Evolutionary conservation across 2,329 filamentous ascomycete genomes (phyloP).

Genomic region (Apiospora hydei): DNA sequence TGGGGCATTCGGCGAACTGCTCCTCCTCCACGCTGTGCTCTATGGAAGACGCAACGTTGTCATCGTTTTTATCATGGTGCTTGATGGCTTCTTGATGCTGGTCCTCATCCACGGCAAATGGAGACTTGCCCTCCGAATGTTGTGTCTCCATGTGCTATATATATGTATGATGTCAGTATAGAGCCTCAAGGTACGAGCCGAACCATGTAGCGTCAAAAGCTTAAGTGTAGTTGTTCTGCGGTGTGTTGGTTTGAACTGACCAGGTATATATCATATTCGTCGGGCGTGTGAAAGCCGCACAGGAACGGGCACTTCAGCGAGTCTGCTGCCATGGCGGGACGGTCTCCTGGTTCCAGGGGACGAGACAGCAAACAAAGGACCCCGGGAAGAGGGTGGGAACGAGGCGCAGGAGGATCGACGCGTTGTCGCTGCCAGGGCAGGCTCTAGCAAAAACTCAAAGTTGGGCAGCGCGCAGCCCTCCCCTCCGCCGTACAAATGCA

Average conservation of each 20-base stretch:
- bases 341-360: neutral
- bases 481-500: neutral
- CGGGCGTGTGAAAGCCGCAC: slow-evolving; percentile 44
- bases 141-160: slow-evolving; percentile 42
- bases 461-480: neutral
- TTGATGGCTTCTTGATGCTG: neutral
- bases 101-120: slow-evolving; percentile 34
- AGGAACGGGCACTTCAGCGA: slow-evolving; percentile 45
- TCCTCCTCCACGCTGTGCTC: slow-evolving; percentile 39
- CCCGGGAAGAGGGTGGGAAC: neutral
- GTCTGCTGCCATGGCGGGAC: neutral
- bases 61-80: neutral
- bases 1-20: slow-evolving; percentile 60
- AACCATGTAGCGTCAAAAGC: neutral
- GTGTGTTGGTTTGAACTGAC: slow-evolving; percentile 34
- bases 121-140: slow-evolving; percentile 38
- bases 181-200: neutral
- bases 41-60: neutral
- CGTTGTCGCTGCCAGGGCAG: slow-evolving; percentile 7
- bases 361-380: neutral
- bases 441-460: neutral
- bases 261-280: slow-evolving; percentile 48
- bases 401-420: slow-evolving; percentile 5
- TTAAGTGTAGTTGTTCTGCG: neutral
- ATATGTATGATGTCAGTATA: slow-evolving; percentile 5